Base-by-base conservation (phyloP, 108 stramenopile species). In the Pseudonitzschia delicatissima region DNA sequence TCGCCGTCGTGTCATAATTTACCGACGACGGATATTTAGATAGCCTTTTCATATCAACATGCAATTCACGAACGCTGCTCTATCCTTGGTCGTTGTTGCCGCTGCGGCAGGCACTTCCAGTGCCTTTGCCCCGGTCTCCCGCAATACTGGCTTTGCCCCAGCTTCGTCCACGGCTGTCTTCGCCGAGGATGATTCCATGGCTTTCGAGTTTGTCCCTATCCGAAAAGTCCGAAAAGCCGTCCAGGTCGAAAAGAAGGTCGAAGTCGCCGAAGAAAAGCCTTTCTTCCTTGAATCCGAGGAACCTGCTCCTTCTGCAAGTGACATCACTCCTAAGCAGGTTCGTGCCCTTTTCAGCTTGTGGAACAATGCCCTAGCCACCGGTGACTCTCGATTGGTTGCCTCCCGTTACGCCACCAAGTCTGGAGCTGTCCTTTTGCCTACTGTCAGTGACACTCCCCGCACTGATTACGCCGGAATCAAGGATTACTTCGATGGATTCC, bases 401-500 rank as follows among this genome's bases (percentile, higher is more conserved):
- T 63, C 58, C 18, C 80, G 80, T 11, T 84, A 84, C 53, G 64
- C 75, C 32, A 50, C 47, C n/a, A 48, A 48, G 59, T 35, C 55
- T 28, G 72, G 81, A 11, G 61, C 85, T 11, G 62, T 82, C 4
- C 74, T 86, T 25, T 77, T 86, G 29, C 72, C 85, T 18, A 82
- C 84, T 29, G 76, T 84, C 23, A 78, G 77, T 33, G 81, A 85
- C 45, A 57, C 31, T 15, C 84, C 84, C 7, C 75, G 84, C 28
- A 80, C 78, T 15, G 76, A 82, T 59, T 82, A 59, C 51, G 81
- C 62, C 27, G 50, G 66, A 23, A 81, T 85, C 53, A 79, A 85
- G 67, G 81, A 85, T 57, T 85, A 85, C 64, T 85, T 85, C 53
- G 84, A 80, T 52, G 60, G 66, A n/a, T 85, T 85, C 68, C 65